These are phyloP conservation scores for Thozetella sp. DNA, from an alignment of 495 filamentous ascomycete species.

Conservation along the genomic window DNA sequence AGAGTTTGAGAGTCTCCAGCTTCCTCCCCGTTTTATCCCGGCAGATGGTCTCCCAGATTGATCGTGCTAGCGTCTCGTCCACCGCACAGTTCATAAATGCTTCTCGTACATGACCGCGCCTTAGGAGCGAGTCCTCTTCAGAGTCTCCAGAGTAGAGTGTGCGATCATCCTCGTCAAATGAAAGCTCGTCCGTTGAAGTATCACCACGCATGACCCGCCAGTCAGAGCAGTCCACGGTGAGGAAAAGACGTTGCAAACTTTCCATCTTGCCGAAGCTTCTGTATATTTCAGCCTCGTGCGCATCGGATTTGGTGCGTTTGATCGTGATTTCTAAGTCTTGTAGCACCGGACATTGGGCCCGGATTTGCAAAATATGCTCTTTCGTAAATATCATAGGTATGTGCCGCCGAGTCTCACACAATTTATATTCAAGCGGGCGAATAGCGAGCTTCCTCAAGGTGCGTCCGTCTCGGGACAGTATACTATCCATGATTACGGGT, in stretches of 20 bases:
- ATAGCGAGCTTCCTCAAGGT: neutral
- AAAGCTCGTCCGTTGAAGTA: neutral
- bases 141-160: neutral
- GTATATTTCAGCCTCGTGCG: neutral
- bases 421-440: neutral
- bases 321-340: neutral
- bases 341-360: neutral
- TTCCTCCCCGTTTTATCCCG: neutral
- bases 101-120: neutral
- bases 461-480: neutral
- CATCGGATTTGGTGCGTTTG: neutral
- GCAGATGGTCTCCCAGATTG: neutral
- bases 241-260: neutral
- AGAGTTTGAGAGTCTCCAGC: neutral
- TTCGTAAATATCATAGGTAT: neutral
- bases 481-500: neutral
- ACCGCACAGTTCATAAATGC: neutral
- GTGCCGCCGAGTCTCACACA: neutral
- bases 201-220: neutral
- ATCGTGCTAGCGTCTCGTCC: neutral
- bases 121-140: neutral
- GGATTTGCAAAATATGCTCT: neutral
- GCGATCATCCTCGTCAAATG: neutral
- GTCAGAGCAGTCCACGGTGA: neutral
- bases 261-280: neutral